Base-by-base conservation (phyloP, 2,329 filamentous ascomycete species). In the Didymosphaeria variabile region DNA sequence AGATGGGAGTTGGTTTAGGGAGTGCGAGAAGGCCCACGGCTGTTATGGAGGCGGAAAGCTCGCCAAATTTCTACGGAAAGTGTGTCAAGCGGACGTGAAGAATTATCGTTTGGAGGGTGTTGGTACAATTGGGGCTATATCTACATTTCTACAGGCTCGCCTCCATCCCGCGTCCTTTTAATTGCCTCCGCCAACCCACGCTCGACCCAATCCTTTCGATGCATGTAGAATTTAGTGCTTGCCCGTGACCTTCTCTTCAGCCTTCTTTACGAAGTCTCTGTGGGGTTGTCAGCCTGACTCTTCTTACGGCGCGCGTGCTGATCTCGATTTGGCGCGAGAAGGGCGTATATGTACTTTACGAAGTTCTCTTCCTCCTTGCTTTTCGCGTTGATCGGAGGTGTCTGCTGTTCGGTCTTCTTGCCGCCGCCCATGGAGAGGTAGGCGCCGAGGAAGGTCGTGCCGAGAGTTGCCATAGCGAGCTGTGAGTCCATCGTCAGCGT, bases 351-450 rank as follows among this genome's bases (percentile, higher is more conserved):
- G 65, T 85, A 90, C 88, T 88, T 85, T 74, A 90, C 87, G 78
- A 90, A 90, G 73, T 84, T 84, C 81, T 89, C 88, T 81, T 90
- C 88, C 69, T 89, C 87, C 79, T 88, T 88, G 81, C 85, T 89
- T 72, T 82, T 81, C 56, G 88, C 87, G 74, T 88, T 87, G 79
- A 89, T 87, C 45, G 87, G 85, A 58, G 88, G 88, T 61, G 79
- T 79, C 52, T 62, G 61, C 23, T 64, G 68, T 40, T 72, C 61
- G 40, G 69, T 71, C 63, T 81, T 76, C 68, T 84, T 82, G 69
- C 82, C 80, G 66, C 75, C 74, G 66, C 73, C 60, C 58, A 74
- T 67, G 26, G 72, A 67, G 66, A 78, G 68, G 47, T 60, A 72
- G 62, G 81, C 81, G 61, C 70, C 71, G 61, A 60, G 65, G 63